Evolutionary conservation across 148 eudicot species (phyloP).

Genomic region (Arbutus unedo): DNA sequence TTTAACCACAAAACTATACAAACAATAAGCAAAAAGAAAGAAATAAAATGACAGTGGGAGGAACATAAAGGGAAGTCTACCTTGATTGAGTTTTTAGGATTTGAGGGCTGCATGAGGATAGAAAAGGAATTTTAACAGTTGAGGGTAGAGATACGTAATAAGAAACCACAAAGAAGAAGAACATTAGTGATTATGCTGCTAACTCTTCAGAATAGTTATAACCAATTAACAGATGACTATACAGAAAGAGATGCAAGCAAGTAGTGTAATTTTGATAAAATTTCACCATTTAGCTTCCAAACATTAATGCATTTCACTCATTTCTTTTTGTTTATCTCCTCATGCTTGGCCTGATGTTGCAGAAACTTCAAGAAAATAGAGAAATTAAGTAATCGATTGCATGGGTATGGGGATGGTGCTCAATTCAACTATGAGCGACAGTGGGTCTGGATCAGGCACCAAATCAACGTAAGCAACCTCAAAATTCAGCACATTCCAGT

Average conservation of each 20-base stretch:
- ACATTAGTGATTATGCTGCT: background rate
- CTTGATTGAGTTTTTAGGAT: background rate
- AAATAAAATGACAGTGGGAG: background rate
- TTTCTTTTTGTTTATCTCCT: too few relatives aligned
- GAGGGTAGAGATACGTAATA: background rate
- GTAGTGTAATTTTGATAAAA: background rate
- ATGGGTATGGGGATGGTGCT: too few relatives aligned
- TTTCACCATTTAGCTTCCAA: background rate
- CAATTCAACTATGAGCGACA: too few relatives aligned
- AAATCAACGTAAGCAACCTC: too few relatives aligned
- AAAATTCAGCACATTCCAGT: too few relatives aligned
- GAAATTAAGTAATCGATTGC: too few relatives aligned
- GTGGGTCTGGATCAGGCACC: too few relatives aligned
- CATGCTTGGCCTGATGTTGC: too few relatives aligned
- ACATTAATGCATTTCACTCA: background rate
- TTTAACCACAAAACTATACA: background rate
- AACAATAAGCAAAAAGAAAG: background rate
- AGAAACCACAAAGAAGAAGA: background rate
- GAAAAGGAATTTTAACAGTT: background rate
- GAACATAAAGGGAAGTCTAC: background rate
- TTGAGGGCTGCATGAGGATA: slow-evolving; percentile 7
- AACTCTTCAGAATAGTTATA: background rate
- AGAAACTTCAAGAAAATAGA: too few relatives aligned
- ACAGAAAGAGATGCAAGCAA: background rate
- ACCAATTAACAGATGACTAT: background rate